Evolutionary conservation across 1,139 yeast genomes (phyloP).

Genomic region (Taphrina deformans): DNA sequence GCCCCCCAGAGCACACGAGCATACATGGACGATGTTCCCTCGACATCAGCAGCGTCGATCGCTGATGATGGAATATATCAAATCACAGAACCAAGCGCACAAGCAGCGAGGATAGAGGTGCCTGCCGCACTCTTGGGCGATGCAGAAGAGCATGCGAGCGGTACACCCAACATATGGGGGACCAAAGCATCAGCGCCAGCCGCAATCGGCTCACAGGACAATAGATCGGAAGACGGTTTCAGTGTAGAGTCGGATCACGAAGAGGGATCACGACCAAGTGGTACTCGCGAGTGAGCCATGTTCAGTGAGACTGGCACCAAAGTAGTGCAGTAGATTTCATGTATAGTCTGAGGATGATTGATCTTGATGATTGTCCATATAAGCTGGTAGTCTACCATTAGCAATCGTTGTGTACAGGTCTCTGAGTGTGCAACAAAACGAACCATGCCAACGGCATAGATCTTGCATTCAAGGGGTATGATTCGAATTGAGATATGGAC

Average conservation of each 20-base stretch:
- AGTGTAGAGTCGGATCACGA: slow-evolving; percentile 15
- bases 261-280: not conserved
- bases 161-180: not conserved
- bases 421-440: too few relatives aligned
- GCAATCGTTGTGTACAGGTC: too few relatives aligned
- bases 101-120: not conserved
- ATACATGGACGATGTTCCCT: not conserved
- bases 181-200: not conserved
- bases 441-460: too few relatives aligned
- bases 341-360: too few relatives aligned
- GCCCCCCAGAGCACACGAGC: not conserved
- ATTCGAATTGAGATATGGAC: too few relatives aligned
- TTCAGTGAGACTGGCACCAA: too few relatives aligned
- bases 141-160: not conserved
- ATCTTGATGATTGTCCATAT: too few relatives aligned
- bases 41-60: not conserved
- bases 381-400: too few relatives aligned
- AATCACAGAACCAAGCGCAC: not conserved
- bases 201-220: not conserved
- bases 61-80: not conserved
- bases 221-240: slow-evolving; percentile 11
- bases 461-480: too few relatives aligned
- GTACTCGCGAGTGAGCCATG: too few relatives aligned
- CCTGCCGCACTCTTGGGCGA: not conserved
- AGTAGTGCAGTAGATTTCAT: too few relatives aligned